Base-by-base conservation (phyloP, 1,284 basidiomycete species). In the Melampsora americana region DNA sequence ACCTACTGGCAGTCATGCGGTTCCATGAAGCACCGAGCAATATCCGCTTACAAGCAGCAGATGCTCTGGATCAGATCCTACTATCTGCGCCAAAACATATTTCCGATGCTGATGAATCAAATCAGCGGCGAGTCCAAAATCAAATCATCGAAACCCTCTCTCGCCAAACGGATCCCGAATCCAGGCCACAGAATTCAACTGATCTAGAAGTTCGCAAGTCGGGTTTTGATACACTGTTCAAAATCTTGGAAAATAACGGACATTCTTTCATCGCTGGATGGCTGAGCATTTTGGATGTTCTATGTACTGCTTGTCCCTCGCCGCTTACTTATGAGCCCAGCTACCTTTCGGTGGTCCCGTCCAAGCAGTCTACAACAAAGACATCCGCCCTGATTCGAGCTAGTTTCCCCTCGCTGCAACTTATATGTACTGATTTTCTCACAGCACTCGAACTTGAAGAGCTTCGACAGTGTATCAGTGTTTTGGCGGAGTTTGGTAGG, bases 191-290 rank as follows among this genome's bases (percentile, higher is more conserved):
- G 61, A 71, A 80, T 50, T 9, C 79, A 72, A 70, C 82, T 78
- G 80, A 83, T 11, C 83, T 87, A 73, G 95, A 97, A 80, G 86
- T 99, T 60, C 87, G 94, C 16, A 87, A 89, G 35, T 90, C 93
- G 85, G 93, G 92, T 0, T 85, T 95, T 70, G 92, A 95, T 80
- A 92, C 92, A 0, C 84, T 99, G 23, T 92, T 94, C 80, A 89
- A 91, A 79, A 92, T 96, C 69, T 85, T 99, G 20, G 92, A 98
- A 82, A 88, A 90, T 0, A 92, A 92, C 0, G 95, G 92, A 0
- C 94, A 98, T 83, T 92, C 91, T 0, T 86, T 99, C 1, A 86
- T 92, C 7, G 88, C 90, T 12, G 95, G 95, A 0, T 99, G 95
- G 95, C 90, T 92, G 77, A 90, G 87, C 0, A 93, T 98, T 79